Conservation (phyloP, 176 grass and related monocot species). For the Bolboschoenus planiculmis region DNA sequence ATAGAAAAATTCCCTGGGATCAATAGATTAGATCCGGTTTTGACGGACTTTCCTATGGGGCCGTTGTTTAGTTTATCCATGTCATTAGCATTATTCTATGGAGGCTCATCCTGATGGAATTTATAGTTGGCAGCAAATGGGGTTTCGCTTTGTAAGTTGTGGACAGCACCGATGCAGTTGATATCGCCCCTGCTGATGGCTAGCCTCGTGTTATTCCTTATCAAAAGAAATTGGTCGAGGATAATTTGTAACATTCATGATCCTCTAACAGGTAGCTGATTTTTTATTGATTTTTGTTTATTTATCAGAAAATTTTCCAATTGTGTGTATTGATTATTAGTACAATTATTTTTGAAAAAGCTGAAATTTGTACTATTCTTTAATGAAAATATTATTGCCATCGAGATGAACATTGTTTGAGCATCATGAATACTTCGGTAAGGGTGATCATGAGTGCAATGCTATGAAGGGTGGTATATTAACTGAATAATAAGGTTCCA, state of each 20-base stretch:
- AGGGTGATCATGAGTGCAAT: background rate
- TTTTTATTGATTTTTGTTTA: constrained; percentile 8
- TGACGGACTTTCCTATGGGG: background rate
- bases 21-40: constrained; percentile 6
- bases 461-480: background rate
- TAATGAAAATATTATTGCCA: constrained; percentile 4
- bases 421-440: background rate
- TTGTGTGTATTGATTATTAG: constrained; percentile 8
- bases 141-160: background rate
- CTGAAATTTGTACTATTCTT: constrained; percentile 8
- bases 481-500: background rate
- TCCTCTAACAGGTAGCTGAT: background rate
- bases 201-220: background rate
- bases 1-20: background rate
- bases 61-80: background rate
- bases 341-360: background rate
- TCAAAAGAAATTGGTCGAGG: constrained; percentile 17
- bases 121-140: constrained; percentile 1
- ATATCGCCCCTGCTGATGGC: background rate
- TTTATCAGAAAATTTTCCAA: constrained; percentile 4
- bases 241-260: background rate
- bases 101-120: background rate
- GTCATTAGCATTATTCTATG: background rate
- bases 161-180: background rate
- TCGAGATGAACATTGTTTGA: background rate